Conservation (phyloP, 1,284 basidiomycete genomes). For the Takashimella koratensis region DNA sequence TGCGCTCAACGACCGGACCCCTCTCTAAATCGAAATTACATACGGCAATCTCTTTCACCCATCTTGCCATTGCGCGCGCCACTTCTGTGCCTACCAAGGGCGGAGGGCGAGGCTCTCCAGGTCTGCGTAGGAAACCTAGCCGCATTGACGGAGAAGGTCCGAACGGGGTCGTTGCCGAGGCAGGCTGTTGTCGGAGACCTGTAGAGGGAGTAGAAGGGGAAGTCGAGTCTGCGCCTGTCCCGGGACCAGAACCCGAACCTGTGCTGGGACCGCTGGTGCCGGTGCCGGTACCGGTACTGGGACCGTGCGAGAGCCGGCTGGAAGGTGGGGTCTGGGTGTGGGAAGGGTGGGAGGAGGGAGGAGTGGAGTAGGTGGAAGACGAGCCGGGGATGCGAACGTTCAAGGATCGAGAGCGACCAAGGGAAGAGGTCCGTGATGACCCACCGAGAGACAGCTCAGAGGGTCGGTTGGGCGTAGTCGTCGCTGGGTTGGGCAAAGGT, state of each 20-base stretch:
- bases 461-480: no score
- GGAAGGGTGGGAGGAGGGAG: not conserved
- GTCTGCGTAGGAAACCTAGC: not conserved
- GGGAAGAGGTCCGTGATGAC: not conserved
- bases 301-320: no score
- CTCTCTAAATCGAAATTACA: constrained; percentile 86
- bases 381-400: constrained; percentile 11
- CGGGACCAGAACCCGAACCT: not conserved
- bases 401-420: constrained; percentile 9
- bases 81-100: constrained; percentile 54
- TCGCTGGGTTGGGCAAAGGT: no score
- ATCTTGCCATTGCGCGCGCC: constrained; percentile 59
- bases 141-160: not conserved
- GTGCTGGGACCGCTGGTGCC: not conserved
- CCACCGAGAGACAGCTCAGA: no score
- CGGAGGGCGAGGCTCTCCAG: constrained; percentile 22
- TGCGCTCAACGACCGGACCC: constrained; percentile 72
- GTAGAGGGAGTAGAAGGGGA: no score
- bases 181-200: not conserved
- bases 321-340: not conserved
- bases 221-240: no score
- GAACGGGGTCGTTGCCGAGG: not conserved
- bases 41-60: constrained; percentile 74
- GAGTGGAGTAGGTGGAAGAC: not conserved
- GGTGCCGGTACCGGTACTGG: no score